These are phyloP conservation scores for Aeschynomene evenia DNA, from an alignment of 306 rosid species.

Conservation along the genomic window DNA sequence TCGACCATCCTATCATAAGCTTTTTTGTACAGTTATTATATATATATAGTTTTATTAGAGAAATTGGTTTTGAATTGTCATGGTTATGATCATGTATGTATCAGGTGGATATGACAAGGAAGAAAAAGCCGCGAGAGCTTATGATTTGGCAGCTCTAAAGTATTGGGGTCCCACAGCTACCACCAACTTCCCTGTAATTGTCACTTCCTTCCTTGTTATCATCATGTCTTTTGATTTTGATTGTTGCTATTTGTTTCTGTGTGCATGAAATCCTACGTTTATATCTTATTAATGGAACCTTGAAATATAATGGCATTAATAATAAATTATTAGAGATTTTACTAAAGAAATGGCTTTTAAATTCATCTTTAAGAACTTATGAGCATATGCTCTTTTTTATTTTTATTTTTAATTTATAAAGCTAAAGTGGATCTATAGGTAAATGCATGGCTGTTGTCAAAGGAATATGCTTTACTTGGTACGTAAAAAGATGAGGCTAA, in stretches of 20 bases:
- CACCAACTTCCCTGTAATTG: constrained; percentile 84
- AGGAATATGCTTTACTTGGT: constrained; percentile 35
- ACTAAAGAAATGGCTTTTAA: not conserved
- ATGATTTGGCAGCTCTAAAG: constrained; percentile 97
- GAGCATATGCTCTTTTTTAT: not conserved
- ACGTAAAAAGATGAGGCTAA: constrained; percentile 5
- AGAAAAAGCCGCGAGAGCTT: constrained; percentile 97
- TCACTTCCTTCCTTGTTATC: constrained; percentile 20
- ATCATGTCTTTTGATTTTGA: not conserved
- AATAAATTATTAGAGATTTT: not conserved
- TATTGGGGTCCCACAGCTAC: constrained; percentile 97
- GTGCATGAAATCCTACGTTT: constrained; percentile 12
- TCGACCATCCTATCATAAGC: not conserved
- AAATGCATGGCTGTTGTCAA: not conserved
- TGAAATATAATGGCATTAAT: constrained; percentile 6
- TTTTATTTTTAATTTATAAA: no score
- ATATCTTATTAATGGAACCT: not conserved
- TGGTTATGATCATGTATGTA: no score
- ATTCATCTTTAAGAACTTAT: not conserved
- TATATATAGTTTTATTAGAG: not conserved
- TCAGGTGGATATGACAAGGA: constrained; percentile 99
- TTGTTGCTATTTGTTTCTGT: not conserved
- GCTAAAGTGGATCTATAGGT: constrained; percentile 4
- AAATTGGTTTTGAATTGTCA: constrained; percentile 9
- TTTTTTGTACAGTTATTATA: not conserved